phyloP scores from a whole-genome alignment of 2,329 filamentous ascomycete species.

The Dactylellina drechsleri region DNA sequence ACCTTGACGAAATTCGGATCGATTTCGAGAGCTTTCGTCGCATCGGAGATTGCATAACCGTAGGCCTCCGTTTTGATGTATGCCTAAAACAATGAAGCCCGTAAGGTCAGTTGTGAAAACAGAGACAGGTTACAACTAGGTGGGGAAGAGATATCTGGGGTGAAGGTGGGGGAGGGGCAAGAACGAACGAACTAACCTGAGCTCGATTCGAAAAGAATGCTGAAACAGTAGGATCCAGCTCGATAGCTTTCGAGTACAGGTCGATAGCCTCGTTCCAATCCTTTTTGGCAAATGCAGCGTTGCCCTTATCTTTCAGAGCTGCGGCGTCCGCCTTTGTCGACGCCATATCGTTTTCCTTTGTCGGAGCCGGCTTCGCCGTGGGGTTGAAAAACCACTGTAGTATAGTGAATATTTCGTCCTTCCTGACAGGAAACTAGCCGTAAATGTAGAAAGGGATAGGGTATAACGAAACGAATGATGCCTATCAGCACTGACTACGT shows the following conservation, averaged over 20 bases:
- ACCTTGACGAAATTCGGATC: slow-evolving; percentile 91
- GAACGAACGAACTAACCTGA: slow-evolving; percentile 72
- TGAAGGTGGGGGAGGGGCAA: neutral
- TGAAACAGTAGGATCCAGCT: slow-evolving; percentile 81
- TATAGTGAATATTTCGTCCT: neutral
- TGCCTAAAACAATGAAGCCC: slow-evolving; percentile 67
- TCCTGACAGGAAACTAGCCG: neutral
- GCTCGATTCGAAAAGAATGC: slow-evolving; percentile 95
- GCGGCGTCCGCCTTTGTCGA: slow-evolving; percentile 72
- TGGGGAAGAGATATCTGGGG: no score
- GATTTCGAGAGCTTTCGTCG: slow-evolving; percentile 88
- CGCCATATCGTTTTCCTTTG: slow-evolving; percentile 38
- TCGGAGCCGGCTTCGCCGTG: slow-evolving; percentile 60
- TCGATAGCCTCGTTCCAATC: slow-evolving; percentile 86
- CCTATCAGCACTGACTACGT: no score
- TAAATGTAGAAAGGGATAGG: no score
- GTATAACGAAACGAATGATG: no score
- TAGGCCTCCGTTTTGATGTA: slow-evolving; percentile 96
- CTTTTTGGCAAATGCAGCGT: slow-evolving; percentile 87
- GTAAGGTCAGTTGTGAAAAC: neutral
- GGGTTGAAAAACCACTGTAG: neutral
- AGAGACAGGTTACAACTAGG: no score
- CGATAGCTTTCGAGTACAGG: slow-evolving; percentile 87
- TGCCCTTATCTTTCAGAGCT: slow-evolving; percentile 90
- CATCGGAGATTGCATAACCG: slow-evolving; percentile 90